phyloP scores from a whole-genome alignment of 495 filamentous ascomycete species.

The Talaromyces thailandensis region DNA sequence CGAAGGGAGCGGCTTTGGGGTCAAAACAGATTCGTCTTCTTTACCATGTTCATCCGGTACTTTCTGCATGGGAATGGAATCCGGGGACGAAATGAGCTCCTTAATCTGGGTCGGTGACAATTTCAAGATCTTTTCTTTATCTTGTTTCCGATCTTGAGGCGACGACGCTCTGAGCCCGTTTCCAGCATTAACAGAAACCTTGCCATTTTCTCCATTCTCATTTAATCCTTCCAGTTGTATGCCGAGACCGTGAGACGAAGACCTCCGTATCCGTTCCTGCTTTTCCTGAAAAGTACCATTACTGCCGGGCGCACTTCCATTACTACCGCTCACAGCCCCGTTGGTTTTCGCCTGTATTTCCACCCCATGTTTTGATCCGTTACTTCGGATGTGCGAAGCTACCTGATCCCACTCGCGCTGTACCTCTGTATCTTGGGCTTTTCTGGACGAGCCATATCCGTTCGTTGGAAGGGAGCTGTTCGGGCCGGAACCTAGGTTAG shows the following conservation, averaged over 20 bases:
- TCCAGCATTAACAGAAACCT: not conserved
- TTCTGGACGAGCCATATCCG: not conserved
- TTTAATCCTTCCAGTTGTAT: not conserved
- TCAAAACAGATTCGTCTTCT: not conserved
- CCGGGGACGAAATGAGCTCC: slow-evolving; percentile 45
- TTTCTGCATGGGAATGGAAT: slow-evolving; percentile 38
- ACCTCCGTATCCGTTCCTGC: not conserved
- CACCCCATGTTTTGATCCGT: not conserved
- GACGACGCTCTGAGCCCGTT: not conserved
- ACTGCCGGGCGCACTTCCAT: not conserved
- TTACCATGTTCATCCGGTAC: slow-evolving; percentile 12
- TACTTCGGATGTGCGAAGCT: not conserved
- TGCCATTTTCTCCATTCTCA: not conserved
- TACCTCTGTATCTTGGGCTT: slow-evolving; percentile 4
- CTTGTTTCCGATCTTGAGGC: not conserved
- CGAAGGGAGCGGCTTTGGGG: not conserved
- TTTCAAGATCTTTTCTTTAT: slow-evolving; percentile 34
- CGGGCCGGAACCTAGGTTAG: slow-evolving; percentile 3
- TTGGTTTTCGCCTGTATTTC: not conserved
- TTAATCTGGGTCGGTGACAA: slow-evolving; percentile 44
- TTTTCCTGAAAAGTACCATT: not conserved
- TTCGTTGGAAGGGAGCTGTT: not conserved
- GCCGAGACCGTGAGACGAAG: slow-evolving; percentile 3
- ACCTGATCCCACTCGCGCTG: slow-evolving; percentile 5
- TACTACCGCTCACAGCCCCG: not conserved